Conservation (phyloP, 1,284 basidiomycete species). For the Naganishia cerealis region DNA sequence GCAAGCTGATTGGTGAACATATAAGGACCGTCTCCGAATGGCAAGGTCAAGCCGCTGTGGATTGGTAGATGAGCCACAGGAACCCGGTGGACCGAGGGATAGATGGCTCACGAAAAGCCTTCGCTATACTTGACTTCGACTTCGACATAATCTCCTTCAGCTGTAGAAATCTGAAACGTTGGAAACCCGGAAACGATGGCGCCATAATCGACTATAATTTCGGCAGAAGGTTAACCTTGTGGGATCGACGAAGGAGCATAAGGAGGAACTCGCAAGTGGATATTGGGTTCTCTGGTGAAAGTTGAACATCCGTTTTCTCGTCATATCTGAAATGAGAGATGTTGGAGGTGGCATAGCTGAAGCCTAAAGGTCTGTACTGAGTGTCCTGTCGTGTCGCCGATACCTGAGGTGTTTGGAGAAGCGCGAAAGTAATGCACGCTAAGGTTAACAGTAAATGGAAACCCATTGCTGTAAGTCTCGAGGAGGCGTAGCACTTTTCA, state of each 20-base stretch:
- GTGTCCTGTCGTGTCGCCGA: background rate
- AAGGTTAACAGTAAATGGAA: background rate
- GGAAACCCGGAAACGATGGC: constrained; percentile 13
- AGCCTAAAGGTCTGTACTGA: background rate
- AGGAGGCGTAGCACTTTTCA: too few species aligned
- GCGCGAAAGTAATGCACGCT: background rate
- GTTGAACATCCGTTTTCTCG: background rate
- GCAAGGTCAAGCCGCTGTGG: background rate
- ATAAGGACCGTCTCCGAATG: constrained; percentile 16
- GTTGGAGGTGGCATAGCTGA: background rate
- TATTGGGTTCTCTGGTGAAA: background rate
- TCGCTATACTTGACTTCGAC: constrained; percentile 12
- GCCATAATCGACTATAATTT: constrained; percentile 3
- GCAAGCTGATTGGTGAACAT: constrained; percentile 15
- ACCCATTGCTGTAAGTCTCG: background rate
- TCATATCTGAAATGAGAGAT: background rate
- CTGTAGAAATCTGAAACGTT: background rate
- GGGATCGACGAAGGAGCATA: background rate
- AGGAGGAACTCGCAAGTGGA: background rate
- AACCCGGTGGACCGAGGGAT: background rate
- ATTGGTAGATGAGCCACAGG: background rate
- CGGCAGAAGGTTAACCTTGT: background rate
- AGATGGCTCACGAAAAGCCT: constrained; percentile 12
- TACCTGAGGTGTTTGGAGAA: background rate
- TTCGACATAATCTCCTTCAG: constrained; percentile 4